These are phyloP conservation scores for Kalmanozyma brasiliensis DNA, from an alignment of 1,284 basidiomycete genomes.

Conservation along the genomic window DNA sequence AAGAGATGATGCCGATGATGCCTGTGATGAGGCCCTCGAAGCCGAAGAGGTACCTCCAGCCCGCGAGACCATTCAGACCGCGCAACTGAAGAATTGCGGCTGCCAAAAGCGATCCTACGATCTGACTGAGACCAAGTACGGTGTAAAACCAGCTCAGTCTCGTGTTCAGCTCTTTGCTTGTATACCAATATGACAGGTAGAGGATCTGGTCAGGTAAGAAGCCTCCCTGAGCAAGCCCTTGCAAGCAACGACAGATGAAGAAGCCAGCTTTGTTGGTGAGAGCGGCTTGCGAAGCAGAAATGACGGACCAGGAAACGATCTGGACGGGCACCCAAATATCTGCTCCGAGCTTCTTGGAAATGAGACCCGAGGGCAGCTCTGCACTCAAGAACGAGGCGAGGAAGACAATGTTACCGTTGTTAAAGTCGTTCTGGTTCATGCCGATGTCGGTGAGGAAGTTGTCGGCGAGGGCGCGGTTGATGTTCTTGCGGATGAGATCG, in stretches of 20 bases:
- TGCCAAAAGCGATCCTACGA: slow-evolving; percentile 44
- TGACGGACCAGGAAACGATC: slow-evolving; percentile 45
- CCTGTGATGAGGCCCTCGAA: slow-evolving; percentile 41
- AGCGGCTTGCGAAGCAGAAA: slow-evolving; percentile 32
- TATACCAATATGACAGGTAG: slow-evolving; percentile 69
- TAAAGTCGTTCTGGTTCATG: slow-evolving; percentile 56
- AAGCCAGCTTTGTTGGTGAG: slow-evolving; percentile 36
- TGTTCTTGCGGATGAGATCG: slow-evolving; percentile 50
- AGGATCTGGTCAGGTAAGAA: slow-evolving; percentile 68
- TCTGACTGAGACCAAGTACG: slow-evolving; percentile 32
- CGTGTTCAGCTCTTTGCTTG: slow-evolving; percentile 71
- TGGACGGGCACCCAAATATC: slow-evolving; percentile 55
- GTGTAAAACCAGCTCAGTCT: slow-evolving; percentile 75
- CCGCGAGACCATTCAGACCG: slow-evolving; percentile 37
- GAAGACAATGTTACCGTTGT: slow-evolving; percentile 53
- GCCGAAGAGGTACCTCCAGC: slow-evolving; percentile 51
- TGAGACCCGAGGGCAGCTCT: slow-evolving; percentile 54
- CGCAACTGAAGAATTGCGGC: slow-evolving; percentile 46
- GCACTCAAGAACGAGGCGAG: slow-evolving; percentile 46
- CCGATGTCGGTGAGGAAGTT: slow-evolving; percentile 50
- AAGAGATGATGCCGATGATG: slow-evolving; percentile 26
- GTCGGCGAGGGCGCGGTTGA: slow-evolving; percentile 46
- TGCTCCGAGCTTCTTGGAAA: slow-evolving; percentile 55
- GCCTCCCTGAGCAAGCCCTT: slow-evolving; percentile 72
- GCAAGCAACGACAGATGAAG: slow-evolving; percentile 36